Evolutionary conservation across 2,329 filamentous ascomycete species (phyloP), one percentile per base, ranked within the genome.

Genomic region (Diaporthe capsici): DNA sequence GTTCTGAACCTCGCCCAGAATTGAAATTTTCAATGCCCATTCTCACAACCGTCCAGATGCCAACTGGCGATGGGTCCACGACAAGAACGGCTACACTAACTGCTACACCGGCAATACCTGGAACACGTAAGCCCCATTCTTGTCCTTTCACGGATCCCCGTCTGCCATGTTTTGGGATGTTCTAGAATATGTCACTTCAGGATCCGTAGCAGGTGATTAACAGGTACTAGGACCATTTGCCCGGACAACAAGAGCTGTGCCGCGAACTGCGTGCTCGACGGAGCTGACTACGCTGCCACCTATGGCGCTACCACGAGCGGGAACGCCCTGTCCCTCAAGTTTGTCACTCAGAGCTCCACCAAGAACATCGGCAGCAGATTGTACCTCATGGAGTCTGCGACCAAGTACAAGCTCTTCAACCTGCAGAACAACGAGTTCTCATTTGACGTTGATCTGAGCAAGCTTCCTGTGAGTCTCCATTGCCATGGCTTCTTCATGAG

Each of bases 391-490:
- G 79, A 78, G 51, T 79, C 81, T 61, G 67, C 76, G 31, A 78
- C 71, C 78, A 82, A 82, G 78, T 83, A 83, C 79, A 80, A 82
- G 76, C 88, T 88, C 80, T 90, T 93, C 83, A 87, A 89, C 75
- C 84, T 92, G 67, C 85, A 89, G 65, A 89, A 89, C 83, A 86
- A 90, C 79, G 91, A 93, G 82, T 90, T 93, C 82, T 89, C 90
- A 34, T 92, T 93, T 76, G 91, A 92, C 73, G 91, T 93, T 31
- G 91, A 93, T 81, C 87, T 92, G 53, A 92, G 90, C 60, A 88
- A 88, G 78, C 85, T 93, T 42, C 88, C 87, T 28, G 75, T 92
- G 89, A 79, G 90, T 90, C 75, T 80, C 90, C 80, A 88, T 87
- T 75, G 3, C 3, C 7, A 25, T 8, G 9, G 1, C 15, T 31